Percentiles rank a stretch among this genome's conserved stretches.
Evolutionary conservation across 2,329 filamentous ascomycete genomes (phyloP).

Genomic region (Tolypocladium tundrense): DNA sequence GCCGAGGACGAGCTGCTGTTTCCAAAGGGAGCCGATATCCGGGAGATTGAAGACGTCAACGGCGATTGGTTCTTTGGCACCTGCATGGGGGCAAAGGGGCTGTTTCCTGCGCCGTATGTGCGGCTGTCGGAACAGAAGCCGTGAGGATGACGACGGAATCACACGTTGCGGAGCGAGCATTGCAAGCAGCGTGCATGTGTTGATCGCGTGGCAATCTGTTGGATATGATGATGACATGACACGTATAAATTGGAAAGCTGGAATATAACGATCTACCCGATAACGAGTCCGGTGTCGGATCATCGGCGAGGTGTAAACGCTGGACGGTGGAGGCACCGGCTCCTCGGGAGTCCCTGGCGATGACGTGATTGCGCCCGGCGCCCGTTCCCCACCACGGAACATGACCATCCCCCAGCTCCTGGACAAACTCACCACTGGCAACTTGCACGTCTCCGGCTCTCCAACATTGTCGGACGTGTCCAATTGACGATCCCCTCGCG

Average conservation of each 20-base stretch:
- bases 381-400: neutral
- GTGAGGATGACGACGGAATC: neutral
- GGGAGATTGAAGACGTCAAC: conserved; percentile 78
- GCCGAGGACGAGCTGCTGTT: conserved; percentile 72
- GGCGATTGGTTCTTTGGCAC: conserved; percentile 83
- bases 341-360: conserved; percentile 2
- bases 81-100: conserved; percentile 68
- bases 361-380: conserved; percentile 10
- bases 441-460: neutral
- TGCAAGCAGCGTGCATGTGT: neutral
- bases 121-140: conserved; percentile 21
- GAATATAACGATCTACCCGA: neutral
- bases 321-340: neutral
- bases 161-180: neutral
- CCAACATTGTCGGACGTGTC: neutral
- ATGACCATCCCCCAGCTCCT: neutral
- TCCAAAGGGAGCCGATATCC: conserved; percentile 71
- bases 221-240: neutral
- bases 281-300: neutral
- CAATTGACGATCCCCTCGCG: neutral
- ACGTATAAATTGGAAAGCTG: neutral
- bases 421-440: neutral
- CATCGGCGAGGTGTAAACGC: neutral
- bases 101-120: conserved; percentile 77
- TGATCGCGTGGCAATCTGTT: neutral